These are phyloP conservation scores for Globisporangium splendens DNA, from an alignment of 352 stramenopile genomes.

Conservation along the genomic window DNA sequence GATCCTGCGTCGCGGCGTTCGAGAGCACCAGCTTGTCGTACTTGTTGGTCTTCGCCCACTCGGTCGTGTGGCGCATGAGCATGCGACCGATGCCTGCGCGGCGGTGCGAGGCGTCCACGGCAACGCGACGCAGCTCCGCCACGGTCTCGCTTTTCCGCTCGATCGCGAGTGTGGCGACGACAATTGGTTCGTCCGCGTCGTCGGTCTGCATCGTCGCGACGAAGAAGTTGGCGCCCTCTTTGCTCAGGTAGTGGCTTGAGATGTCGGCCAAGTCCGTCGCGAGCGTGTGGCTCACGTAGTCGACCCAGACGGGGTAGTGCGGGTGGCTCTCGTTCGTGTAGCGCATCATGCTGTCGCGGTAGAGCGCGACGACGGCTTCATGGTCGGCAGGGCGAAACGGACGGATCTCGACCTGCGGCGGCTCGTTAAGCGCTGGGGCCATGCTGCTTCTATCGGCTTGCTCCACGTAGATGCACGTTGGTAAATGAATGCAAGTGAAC, in stretches of 20 bases:
- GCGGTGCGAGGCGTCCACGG: conserved; percentile 10
- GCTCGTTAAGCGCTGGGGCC: too few species aligned
- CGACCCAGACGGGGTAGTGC: conserved; percentile 10
- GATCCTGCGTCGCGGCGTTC: conserved; percentile 3
- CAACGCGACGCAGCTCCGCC: conserved; percentile 9
- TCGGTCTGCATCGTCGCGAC: not conserved
- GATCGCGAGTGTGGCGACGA: conserved; percentile 15
- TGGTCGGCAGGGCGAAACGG: too few species aligned
- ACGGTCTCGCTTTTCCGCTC: not conserved
- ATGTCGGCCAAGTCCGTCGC: conserved; percentile 14
- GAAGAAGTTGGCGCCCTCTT: conserved; percentile 11
- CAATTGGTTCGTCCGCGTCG: not conserved
- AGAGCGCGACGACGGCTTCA: conserved; percentile 15
- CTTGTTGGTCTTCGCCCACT: conserved; percentile 8
- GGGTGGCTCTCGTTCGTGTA: conserved; percentile 9
- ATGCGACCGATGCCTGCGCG: conserved; percentile 13
- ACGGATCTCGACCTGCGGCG: too few species aligned
- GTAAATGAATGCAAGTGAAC: too few species aligned
- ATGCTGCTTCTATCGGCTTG: too few species aligned
- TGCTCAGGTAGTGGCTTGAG: not conserved
- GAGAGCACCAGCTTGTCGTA: conserved; percentile 10
- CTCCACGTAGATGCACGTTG: too few species aligned
- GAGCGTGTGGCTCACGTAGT: conserved; percentile 22
- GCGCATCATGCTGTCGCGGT: conserved; percentile 12
- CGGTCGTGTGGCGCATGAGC: conserved; percentile 16